These are phyloP conservation scores for Phytophthora citrophthora DNA, from an alignment of 352 stramenopile species.

Conservation along the genomic window DNA sequence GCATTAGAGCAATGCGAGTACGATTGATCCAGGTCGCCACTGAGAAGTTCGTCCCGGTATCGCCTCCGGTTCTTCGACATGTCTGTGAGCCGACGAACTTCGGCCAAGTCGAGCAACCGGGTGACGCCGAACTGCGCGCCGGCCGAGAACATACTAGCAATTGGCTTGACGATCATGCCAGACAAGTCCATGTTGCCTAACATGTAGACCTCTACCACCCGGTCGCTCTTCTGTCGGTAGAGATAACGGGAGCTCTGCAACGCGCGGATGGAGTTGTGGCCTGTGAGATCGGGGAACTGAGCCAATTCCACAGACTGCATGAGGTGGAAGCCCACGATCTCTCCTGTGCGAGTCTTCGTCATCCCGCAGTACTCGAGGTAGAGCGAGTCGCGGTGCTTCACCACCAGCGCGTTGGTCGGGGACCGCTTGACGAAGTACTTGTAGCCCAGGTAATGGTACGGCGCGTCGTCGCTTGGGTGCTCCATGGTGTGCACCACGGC, in stretches of 20 bases:
- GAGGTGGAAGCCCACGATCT: slow-evolving; percentile 51
- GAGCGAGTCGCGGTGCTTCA: slow-evolving; percentile 42
- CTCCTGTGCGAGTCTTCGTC: slow-evolving; percentile 34
- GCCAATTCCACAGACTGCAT: slow-evolving; percentile 49
- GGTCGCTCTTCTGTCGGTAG: slow-evolving; percentile 58
- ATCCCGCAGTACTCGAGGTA: slow-evolving; percentile 55
- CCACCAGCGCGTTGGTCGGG: slow-evolving; percentile 33
- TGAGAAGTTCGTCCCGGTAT: slow-evolving; percentile 18
- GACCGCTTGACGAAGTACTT: slow-evolving; percentile 65
- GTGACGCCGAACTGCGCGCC: slow-evolving; percentile 53
- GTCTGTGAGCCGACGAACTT: slow-evolving; percentile 53
- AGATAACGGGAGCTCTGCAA: slow-evolving; percentile 54
- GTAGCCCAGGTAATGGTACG: slow-evolving; percentile 59
- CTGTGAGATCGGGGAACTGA: slow-evolving; percentile 47
- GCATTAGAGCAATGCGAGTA: slow-evolving; percentile 18
- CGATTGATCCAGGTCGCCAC: slow-evolving; percentile 9
- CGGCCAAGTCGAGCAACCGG: slow-evolving; percentile 48
- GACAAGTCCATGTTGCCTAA: slow-evolving; percentile 44
- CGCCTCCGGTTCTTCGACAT: slow-evolving; percentile 33
- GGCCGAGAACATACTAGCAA: slow-evolving; percentile 44
- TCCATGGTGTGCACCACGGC: slow-evolving; percentile 61
- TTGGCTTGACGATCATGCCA: slow-evolving; percentile 41
- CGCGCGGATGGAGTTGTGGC: slow-evolving; percentile 48
- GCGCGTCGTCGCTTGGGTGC: slow-evolving; percentile 43
- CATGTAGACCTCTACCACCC: slow-evolving; percentile 58